Evolutionary conservation across 306 rosid species (phyloP), one percentile per base, ranked within the genome.

Genomic region (Malus sieversii): DNA sequence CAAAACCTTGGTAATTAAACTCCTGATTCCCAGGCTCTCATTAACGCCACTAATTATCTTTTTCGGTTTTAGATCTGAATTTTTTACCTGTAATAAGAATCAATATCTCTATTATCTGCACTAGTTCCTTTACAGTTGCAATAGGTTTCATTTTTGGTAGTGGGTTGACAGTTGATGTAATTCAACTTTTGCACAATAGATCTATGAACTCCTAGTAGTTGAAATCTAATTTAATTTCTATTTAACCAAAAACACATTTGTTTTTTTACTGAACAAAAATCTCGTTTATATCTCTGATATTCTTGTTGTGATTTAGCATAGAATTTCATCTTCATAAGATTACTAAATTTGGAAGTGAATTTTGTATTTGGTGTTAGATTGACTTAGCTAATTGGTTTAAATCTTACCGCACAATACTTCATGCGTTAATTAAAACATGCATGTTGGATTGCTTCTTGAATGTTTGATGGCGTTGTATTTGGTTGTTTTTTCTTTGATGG

Each of bases 1-100:
- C n/a, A 38, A 46, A 60, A 14, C 22, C 30, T 48, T 1, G 66
- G 83, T 79, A 79, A 74, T 60, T 46, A 23, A 46, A 66, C 19
- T 16, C 71, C 20, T 46, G 19, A 14, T 30, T 44, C n/a, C 59
- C 32, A 10, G 8, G 44, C 13, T 38, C 23, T 30, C n/a, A 14
- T 10, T 29, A 33, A 10, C 60, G 23, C 6, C 25, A 4, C 33
- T 35, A 14, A 29, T 68, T 19, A n/a, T 58, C 65, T 67, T 75
- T 12, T 68, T 76, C 22, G 20, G 22, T 52, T 76, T 20, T 51
- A 10, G 67, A 23, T 20, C 42, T 76, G 79, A 42, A 33, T n/a
- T 16, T 52, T 42, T 18, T 16, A n/a, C 44, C 51, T 32, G 22
- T 71, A n/a, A 10, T 32, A 27, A 68, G 10, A 15, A 38, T 6